phyloP scores from a whole-genome alignment of 2,329 filamentous ascomycete species.

The Colletotrichum sp. region DNA sequence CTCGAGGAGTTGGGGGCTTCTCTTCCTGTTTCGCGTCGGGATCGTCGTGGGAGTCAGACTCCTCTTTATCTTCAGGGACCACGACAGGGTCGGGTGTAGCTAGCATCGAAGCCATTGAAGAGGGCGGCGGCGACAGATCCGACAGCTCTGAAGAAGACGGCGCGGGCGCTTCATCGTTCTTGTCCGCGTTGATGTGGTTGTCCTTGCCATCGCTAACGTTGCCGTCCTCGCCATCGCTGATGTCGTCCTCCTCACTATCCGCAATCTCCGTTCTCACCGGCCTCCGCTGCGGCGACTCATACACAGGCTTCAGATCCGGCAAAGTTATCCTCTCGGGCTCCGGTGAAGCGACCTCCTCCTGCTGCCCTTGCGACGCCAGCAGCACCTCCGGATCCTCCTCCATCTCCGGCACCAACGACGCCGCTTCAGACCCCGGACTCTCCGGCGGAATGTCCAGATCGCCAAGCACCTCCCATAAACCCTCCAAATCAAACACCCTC shows the following conservation, averaged over 20 bases:
- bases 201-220: slow-evolving; percentile 49
- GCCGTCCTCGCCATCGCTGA: slow-evolving; percentile 25
- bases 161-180: not conserved
- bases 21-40: not conserved
- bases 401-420: not conserved
- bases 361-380: not conserved
- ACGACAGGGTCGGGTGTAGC: not conserved
- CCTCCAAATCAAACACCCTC: slow-evolving; percentile 63
- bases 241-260: slow-evolving; percentile 45
- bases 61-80: not conserved
- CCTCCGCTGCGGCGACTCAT: not conserved
- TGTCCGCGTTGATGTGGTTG: slow-evolving; percentile 20
- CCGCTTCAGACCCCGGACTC: not conserved
- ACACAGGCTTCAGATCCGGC: not conserved
- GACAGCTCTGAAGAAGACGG: not conserved
- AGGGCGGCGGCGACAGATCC: slow-evolving; percentile 22
- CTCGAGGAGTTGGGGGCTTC: not conserved
- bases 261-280: slow-evolving; percentile 31
- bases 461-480: slow-evolving; percentile 59
- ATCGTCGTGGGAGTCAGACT: not conserved
- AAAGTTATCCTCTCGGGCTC: not conserved
- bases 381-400: not conserved
- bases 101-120: not conserved
- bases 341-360: not conserved
- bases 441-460: slow-evolving; percentile 45